Base-by-base conservation (phyloP, 2,329 filamentous ascomycete genomes). In the Pestalotiopsis sp. region DNA sequence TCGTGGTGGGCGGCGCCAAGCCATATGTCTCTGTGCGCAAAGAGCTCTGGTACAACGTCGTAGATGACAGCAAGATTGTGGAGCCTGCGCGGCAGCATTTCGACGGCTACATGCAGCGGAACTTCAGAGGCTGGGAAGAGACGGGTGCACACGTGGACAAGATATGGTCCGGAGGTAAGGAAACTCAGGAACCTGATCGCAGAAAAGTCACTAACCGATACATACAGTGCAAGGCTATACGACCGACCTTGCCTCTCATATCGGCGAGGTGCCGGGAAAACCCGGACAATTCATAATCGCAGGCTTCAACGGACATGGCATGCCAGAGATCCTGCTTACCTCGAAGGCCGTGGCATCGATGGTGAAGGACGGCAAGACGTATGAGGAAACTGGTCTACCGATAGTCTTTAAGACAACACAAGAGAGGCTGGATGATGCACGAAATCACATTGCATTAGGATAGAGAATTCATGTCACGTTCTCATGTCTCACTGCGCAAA, bases 281-380 rank as follows among this genome's bases (percentile, higher is more conserved):
- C 68, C 76, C 2, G 79, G 78, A 7, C 79, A 84, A 70, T 83
- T 80, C 61, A 76, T 87, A n/a, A 74, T 83, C 31, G 83, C 81
- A 0, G 85, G 85, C 0, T 87, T 86, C 69, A 83, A 81, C 41
- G 85, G 86, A 0, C 84, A 86, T 68, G 86, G 85, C 0, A 87
- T 87, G 84, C 80, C 83, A 0, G 73, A 83, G 20, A 79, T 85
- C 23, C 81, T 82, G 23, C 75, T 83, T 0, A 74, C 78, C 5
- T 79, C 79, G 5, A 80, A 81, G 69, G 82, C 78, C 0, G 55
- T 86, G 9, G 81, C 69, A 23, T 67, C 69, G 69, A 73, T 75
- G 67, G 39, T 75, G 49, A 67, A 57, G 62, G 69, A 74, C 12
- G 71, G 67, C 7, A 60, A 65, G 60, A 64, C 74, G 38, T 73